Conservation (phyloP, 176 grass and related monocot genomes). For the Pharus latifolius region DNA sequence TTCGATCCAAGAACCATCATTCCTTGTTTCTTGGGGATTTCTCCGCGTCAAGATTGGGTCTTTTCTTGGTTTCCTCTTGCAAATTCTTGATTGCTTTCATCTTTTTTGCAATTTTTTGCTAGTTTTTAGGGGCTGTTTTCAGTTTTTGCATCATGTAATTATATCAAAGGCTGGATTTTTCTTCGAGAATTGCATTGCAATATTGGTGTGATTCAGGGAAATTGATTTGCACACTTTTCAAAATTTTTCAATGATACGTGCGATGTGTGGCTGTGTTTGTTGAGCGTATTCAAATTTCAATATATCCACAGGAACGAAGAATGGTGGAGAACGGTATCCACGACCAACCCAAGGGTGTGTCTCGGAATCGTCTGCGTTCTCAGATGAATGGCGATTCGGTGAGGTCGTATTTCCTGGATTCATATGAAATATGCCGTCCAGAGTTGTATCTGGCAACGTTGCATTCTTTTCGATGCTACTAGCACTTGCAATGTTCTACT, state of each 20-base stretch:
- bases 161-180: not conserved
- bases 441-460: not conserved
- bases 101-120: not conserved
- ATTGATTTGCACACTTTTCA: too few relatives aligned
- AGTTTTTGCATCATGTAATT: not conserved
- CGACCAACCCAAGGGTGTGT: not conserved
- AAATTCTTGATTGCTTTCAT: not conserved
- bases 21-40: too few relatives aligned
- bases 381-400: not conserved
- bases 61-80: too few relatives aligned
- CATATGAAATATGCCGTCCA: not conserved
- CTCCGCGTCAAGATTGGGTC: too few relatives aligned
- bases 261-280: not conserved
- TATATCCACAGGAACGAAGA: constrained; percentile 11
- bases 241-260: too few relatives aligned
- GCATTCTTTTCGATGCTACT: not conserved
- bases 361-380: not conserved
- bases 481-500: not conserved
- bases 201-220: too few relatives aligned
- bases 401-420: constrained; percentile 4
- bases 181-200: not conserved
- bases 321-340: constrained; percentile 20
- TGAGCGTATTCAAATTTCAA: not conserved
- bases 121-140: not conserved
- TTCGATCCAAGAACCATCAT: too few relatives aligned